Percentiles rank a stretch among this genome's conserved stretches.
phyloP scores from a whole-genome alignment of 805 yeast genomes.

The Komagataella mondaviorum region DNA sequence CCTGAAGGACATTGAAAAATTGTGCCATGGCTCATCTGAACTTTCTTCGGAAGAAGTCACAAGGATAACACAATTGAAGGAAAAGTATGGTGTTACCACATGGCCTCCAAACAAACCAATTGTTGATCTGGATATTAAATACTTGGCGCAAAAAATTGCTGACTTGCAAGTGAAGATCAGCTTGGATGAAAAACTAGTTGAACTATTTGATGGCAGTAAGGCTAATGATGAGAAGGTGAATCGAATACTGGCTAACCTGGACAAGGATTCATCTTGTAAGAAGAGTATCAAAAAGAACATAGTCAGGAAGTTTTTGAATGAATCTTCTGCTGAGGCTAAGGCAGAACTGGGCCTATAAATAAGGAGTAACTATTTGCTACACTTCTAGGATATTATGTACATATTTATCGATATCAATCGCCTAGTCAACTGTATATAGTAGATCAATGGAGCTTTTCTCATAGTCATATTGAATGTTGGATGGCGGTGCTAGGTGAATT shows the following conservation, averaged over 20 bases:
- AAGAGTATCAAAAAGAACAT: slow-evolving; percentile 49
- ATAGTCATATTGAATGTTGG: background rate
- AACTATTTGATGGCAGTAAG: slow-evolving; percentile 8
- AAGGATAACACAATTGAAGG: slow-evolving; percentile 23
- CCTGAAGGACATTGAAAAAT: slow-evolving; percentile 9
- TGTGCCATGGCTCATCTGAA: slow-evolving; percentile 3
- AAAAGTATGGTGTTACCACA: slow-evolving; percentile 29
- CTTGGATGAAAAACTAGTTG: slow-evolving; percentile 15
- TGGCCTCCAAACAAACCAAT: slow-evolving; percentile 31
- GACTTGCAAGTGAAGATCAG: slow-evolving; percentile 18
- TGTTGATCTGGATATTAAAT: slow-evolving; percentile 23
- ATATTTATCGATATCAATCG: background rate
- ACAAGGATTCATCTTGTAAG: slow-evolving; percentile 10
- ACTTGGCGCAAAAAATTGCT: slow-evolving; percentile 18
- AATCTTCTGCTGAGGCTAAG: slow-evolving; percentile 10
- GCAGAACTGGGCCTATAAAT: background rate
- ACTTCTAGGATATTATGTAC: background rate
- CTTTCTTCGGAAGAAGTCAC: slow-evolving; percentile 17
- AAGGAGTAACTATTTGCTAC: background rate
- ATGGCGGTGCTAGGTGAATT: background rate
- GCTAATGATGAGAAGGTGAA: slow-evolving; percentile 15
- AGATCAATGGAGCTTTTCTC: background rate
- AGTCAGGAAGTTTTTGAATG: slow-evolving; percentile 40
- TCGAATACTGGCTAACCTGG: slow-evolving; percentile 16
- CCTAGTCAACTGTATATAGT: background rate